Base-by-base conservation (phyloP, 78 protist genomes). In the Polysphondylium violaceum region DNA sequence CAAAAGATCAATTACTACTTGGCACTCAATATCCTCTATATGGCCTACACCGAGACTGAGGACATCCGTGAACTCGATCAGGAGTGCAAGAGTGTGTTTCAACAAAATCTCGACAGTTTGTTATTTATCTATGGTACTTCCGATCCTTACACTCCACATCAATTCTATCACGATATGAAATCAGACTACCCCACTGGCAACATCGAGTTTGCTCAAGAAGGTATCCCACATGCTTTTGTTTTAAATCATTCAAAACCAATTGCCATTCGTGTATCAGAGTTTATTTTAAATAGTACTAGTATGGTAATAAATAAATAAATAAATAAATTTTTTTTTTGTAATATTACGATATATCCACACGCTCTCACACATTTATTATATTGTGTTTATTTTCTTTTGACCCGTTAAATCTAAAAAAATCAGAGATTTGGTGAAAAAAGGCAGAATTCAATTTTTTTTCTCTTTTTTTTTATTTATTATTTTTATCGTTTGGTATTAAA, bases 151-250 rank as follows among this genome's bases (percentile, higher is more conserved):
- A 83, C 90, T 21, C 90, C 90, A 35, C 21, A 44, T 27, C 19
- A 23, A 23, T 83, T 83, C 7, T 25, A 40, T 31, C 64, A 83
- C 2, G 90, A 83, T 16, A 38, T 83, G 31, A 40, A 29, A 17
- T 2, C 27, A 11, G 14, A 19, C n/a, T 83, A 83, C 43, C 90
- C 90, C 6, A n/a, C 21, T 21, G 90, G 90, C 2, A 55, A 29
- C 40, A 83, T 83, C 23, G 90, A 83, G 25, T 69, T 41, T 27
- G 76, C 90, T 0, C 12, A 27, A 19, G 35, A 59, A 0, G 56
- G 64, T 38, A 61, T 83, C 36, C 90, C 90, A 38, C 90, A 83
- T 27, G 90, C 90, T 11, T 83, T 83, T 83, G 90, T 83, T 12
- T 36, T 83, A 19, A 25, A 61, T 27, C 72, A 83, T 41, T 55